These are phyloP conservation scores for Liquidambar formosana DNA, from an alignment of 164 flowering plant species.

Conservation along the genomic window DNA sequence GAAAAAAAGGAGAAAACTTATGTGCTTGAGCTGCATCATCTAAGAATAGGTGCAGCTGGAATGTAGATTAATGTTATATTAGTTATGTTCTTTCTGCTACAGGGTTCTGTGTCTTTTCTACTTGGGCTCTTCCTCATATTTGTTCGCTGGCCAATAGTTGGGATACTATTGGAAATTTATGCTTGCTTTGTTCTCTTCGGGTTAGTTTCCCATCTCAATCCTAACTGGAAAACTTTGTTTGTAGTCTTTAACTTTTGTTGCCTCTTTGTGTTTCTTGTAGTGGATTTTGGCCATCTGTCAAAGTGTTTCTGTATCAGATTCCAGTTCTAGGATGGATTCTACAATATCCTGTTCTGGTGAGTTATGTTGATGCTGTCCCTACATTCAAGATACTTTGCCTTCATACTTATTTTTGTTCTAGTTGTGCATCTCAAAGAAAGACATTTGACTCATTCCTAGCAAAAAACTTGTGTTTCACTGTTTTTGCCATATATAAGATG, in stretches of 20 bases:
- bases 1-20: no score
- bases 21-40: background rate
- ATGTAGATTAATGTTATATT: background rate
- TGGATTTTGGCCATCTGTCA: constrained; percentile 71
- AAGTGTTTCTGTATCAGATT: constrained; percentile 61
- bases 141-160: constrained; percentile 81
- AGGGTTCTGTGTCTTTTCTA: constrained; percentile 74
- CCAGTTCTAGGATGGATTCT: constrained; percentile 77
- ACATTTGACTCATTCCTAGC: no score
- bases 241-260: constrained; percentile 4
- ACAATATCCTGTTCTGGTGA: constrained; percentile 53
- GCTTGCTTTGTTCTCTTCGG: constrained; percentile 66
- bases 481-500: no score
- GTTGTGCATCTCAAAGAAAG: no score
- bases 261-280: constrained; percentile 32
- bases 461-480: no score
- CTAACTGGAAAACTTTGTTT: background rate
- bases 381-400: background rate
- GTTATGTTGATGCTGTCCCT: constrained; percentile 6
- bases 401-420: no score
- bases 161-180: constrained; percentile 67
- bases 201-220: constrained; percentile 37
- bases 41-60: background rate
- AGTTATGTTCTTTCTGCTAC: constrained; percentile 20
- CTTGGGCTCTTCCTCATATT: constrained; percentile 69